These are phyloP conservation scores for Asclepias syriaca DNA, from an alignment of 257 asterid genomes.

Conservation along the genomic window DNA sequence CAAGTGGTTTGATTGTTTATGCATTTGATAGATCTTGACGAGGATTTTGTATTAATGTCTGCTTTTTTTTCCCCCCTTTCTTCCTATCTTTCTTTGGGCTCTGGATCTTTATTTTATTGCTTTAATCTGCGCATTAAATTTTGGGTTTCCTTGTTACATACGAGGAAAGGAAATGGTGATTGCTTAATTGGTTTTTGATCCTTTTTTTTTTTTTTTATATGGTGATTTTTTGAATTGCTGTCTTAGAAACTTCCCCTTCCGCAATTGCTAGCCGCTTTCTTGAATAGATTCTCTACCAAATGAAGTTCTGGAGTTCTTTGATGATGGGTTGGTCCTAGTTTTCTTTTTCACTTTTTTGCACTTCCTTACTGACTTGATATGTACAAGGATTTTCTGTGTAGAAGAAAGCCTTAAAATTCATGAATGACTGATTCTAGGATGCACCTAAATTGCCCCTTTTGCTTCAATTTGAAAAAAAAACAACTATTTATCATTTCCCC, in stretches of 20 bases:
- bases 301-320: background rate
- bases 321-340: background rate
- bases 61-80: background rate
- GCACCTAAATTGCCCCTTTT: background rate
- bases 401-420: background rate
- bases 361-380: constrained; percentile 3
- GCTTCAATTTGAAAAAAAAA: background rate
- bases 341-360: background rate
- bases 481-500: background rate
- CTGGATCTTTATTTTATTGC: constrained; percentile 20
- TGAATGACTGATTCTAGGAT: background rate
- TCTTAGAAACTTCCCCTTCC: background rate
- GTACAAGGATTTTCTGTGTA: background rate
- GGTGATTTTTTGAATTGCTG: background rate
- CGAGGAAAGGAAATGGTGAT: constrained; percentile 1
- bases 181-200: background rate
- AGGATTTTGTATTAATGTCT: background rate
- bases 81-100: background rate
- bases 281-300: background rate
- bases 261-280: background rate
- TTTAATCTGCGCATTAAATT: background rate
- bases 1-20: constrained; percentile 11
- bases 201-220: background rate
- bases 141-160: background rate
- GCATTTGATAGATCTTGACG: constrained; percentile 15